phyloP scores from a whole-genome alignment of 83 land plant species.

The Thuja plicata region DNA sequence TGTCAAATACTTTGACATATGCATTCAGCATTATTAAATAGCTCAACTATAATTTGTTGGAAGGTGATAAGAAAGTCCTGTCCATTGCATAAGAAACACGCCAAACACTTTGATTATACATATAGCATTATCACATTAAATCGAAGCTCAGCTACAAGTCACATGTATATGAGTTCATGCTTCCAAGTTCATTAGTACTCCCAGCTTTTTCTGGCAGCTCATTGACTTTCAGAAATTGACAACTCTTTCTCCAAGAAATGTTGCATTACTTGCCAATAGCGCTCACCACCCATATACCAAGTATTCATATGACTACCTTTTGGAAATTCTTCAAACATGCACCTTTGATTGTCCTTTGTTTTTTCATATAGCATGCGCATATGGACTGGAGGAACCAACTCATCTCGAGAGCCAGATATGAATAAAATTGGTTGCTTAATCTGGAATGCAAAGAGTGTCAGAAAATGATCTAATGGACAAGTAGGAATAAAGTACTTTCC shows the following conservation, averaged over 20 bases:
- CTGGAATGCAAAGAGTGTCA: slow-evolving; percentile 37
- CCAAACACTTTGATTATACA: too few relatives aligned
- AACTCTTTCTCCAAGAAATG: slow-evolving; percentile 54
- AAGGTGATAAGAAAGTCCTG: too few relatives aligned
- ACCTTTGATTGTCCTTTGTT: slow-evolving; percentile 52
- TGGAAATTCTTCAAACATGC: slow-evolving; percentile 78
- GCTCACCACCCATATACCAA: slow-evolving; percentile 91
- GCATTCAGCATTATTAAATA: too few relatives aligned
- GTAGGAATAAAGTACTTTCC: background rate
- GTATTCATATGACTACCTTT: slow-evolving; percentile 98
- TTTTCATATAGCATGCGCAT: slow-evolving; percentile 84
- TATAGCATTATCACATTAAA: background rate
- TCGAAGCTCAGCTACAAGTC: background rate
- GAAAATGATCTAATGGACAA: background rate
- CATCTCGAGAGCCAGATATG: slow-evolving; percentile 88
- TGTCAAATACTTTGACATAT: too few relatives aligned
- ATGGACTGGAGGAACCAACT: slow-evolving; percentile 95
- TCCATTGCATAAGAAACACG: too few relatives aligned
- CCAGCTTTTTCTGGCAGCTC: background rate
- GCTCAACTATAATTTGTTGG: too few relatives aligned
- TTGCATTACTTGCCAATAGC: slow-evolving; percentile 79
- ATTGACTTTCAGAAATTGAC: slow-evolving; percentile 1
- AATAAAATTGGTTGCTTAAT: slow-evolving; percentile 82
- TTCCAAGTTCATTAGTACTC: background rate
- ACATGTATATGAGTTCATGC: background rate